phyloP scores from a whole-genome alignment of 225 moss, liverwort and hornwort genomes.

The Marchantia paleacea region DNA sequence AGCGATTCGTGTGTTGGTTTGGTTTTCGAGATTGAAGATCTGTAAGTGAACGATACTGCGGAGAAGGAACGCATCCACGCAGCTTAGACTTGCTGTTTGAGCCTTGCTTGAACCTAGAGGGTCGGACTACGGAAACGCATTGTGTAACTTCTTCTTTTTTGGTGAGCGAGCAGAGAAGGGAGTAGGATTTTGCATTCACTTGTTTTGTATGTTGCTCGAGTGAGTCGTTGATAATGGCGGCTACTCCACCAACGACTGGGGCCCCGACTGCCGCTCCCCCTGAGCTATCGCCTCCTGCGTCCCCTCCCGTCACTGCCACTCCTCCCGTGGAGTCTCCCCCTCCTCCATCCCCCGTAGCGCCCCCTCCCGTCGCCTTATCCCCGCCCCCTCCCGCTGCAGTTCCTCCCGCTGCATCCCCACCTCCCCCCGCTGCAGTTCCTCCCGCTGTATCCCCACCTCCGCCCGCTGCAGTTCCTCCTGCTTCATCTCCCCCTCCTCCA shows the following conservation, averaged over 20 bases:
- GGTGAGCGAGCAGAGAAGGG: neutral
- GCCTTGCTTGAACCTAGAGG: neutral
- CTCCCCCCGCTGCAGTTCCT: neutral
- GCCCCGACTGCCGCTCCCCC: neutral
- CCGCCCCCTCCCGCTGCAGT: neutral
- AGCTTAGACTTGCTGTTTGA: too few species aligned
- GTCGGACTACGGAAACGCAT: neutral
- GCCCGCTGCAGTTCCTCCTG: conserved; percentile 1
- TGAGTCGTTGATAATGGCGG: conserved; percentile 20
- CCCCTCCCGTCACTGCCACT: conserved; percentile 6
- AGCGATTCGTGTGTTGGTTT: neutral
- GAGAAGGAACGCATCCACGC: neutral
- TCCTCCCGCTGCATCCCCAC: neutral
- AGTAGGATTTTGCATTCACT: neutral
- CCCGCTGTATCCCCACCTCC: conserved; percentile 8
- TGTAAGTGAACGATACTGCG: neutral
- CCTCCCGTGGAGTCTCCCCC: neutral
- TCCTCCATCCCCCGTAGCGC: conserved; percentile 9
- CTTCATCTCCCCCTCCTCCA: neutral
- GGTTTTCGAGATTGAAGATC: neutral
- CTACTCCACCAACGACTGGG: neutral
- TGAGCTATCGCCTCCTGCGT: neutral
- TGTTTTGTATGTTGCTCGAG: conserved; percentile 17
- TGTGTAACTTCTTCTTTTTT: neutral
- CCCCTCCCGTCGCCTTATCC: neutral